Evolutionary conservation across 768 basidiomycete species (phyloP).

Genomic region (Leucocoprinus leucothites): DNA sequence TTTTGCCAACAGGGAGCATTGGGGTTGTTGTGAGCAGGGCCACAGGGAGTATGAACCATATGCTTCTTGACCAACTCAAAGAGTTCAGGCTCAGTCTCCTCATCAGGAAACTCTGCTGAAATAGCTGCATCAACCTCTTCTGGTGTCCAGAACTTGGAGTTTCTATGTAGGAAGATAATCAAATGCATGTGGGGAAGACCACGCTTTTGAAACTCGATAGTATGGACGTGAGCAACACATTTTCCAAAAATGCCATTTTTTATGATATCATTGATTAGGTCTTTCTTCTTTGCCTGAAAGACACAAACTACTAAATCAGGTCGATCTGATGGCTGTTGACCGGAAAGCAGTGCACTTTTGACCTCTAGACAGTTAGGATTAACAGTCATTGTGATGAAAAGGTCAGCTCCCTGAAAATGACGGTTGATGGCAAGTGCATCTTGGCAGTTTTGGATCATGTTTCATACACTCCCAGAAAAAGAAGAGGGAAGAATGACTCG

Average conservation of each 20-base stretch:
- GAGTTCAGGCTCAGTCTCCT: constrained; percentile 31
- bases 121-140: constrained; percentile 37
- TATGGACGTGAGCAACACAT: constrained; percentile 41
- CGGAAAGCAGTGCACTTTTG: constrained; percentile 30
- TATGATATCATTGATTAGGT: constrained; percentile 29
- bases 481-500: constrained; percentile 30
- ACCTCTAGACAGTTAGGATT: constrained; percentile 49
- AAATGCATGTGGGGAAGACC: constrained; percentile 55
- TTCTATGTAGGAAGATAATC: constrained; percentile 36
- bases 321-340: constrained; percentile 34
- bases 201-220: constrained; percentile 57
- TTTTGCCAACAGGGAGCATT: constrained; percentile 38
- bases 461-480: constrained; percentile 24
- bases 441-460: constrained; percentile 40
- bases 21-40: constrained; percentile 21
- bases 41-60: constrained; percentile 41
- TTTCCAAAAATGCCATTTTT: constrained; percentile 37
- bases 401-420: constrained; percentile 29
- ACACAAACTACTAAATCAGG: constrained; percentile 47
- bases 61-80: constrained; percentile 31
- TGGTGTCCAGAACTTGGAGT: constrained; percentile 29
- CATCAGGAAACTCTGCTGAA: constrained; percentile 41
- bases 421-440: constrained; percentile 41
- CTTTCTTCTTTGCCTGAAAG: constrained; percentile 40
- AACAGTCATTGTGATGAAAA: constrained; percentile 48